Conservation (phyloP, 768 basidiomycete genomes). For the Rhizopogon vinicolor region DNA sequence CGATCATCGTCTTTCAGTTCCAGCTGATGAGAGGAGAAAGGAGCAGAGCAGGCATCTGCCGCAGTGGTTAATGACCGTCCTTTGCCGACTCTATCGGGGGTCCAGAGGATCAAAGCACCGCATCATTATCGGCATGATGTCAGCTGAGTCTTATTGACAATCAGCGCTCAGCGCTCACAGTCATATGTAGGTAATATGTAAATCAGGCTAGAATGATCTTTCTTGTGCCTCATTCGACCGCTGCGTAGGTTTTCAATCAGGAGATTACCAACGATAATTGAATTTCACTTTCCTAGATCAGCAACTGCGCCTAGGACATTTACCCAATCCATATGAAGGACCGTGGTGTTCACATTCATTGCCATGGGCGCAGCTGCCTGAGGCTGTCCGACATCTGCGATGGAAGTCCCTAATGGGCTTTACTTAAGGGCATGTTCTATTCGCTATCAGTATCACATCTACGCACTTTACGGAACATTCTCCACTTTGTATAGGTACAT, state of each 20-base stretch:
- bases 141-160: no score
- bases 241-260: neutral
- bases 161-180: no score
- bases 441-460: neutral
- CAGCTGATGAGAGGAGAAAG: no score
- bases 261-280: neutral
- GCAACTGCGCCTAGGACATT: neutral
- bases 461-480: neutral
- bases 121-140: no score
- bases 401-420: neutral
- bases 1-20: no score
- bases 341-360: neutral
- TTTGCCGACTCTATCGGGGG: no score
- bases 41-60: no score
- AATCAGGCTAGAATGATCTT: neutral
- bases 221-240: neutral
- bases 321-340: neutral
- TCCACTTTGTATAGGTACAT: neutral
- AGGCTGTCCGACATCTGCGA: neutral
- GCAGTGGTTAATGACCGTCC: no score
- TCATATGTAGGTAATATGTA: no score
- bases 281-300: neutral
- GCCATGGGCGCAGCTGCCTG: neutral
- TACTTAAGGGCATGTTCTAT: neutral
- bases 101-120: no score